Percentiles rank a stretch among this genome's conserved stretches.
These are phyloP conservation scores for Monosporozyma solicola DNA, from an alignment of 805 yeast species.

Conservation along the genomic window DNA sequence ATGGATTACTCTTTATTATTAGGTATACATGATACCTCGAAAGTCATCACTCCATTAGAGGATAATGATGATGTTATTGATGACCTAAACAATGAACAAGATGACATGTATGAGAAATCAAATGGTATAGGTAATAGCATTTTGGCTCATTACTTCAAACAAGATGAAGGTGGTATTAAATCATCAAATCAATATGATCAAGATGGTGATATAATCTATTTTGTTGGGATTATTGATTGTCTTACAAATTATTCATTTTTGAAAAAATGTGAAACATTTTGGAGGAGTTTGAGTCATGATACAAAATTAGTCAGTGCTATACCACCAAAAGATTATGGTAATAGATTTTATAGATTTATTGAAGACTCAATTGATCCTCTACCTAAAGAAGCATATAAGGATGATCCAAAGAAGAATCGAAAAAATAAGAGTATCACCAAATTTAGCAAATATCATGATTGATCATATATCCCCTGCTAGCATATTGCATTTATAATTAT, in stretches of 20 bases:
- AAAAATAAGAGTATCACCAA: constrained; percentile 1
- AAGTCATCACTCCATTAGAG: constrained; percentile 35
- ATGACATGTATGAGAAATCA: neutral
- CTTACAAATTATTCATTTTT: constrained; percentile 67
- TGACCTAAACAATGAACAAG: neutral
- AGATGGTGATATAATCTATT: constrained; percentile 64
- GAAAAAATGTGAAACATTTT: constrained; percentile 76
- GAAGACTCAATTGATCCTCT: constrained; percentile 29
- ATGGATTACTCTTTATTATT: constrained; percentile 92
- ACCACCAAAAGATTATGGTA: constrained; percentile 87
- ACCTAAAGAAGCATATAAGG: constrained; percentile 15
- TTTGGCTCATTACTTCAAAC: constrained; percentile 44
- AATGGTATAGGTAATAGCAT: neutral
- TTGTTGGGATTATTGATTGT: constrained; percentile 90
- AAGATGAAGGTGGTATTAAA: constrained; percentile 77
- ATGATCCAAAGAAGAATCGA: constrained; percentile 15
- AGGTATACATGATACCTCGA: constrained; percentile 73
- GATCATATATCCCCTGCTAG: too few relatives aligned
- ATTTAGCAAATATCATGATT: constrained; percentile 10
- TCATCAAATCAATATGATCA: constrained; percentile 47
- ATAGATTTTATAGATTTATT: constrained; percentile 73
- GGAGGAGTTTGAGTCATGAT: constrained; percentile 65
- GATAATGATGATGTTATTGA: neutral
- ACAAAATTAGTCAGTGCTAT: constrained; percentile 73
- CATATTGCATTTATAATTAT: too few relatives aligned